Base-by-base conservation (phyloP, 345 rosid species). In the Ceriops zippeliana region DNA sequence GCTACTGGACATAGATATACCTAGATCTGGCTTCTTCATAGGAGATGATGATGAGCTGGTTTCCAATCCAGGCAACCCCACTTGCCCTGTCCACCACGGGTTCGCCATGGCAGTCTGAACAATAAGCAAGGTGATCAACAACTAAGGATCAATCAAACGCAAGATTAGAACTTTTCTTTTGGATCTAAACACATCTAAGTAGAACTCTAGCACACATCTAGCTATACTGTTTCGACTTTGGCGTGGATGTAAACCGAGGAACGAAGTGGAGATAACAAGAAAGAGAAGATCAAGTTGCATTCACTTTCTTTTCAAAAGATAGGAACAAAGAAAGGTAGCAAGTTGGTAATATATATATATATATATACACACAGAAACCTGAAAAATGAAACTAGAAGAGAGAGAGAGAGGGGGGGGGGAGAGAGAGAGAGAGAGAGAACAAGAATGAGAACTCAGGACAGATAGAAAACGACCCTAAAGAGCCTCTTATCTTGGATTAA, bases 1-100 rank as follows among this genome's bases (percentile, higher is more conserved):
- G 78, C 3, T 70, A 67, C 68, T 84, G 52, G 82, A 68, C 76
- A 87, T 85, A 67, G 91, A 87, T 74, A 87, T 87, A 57, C 87
- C 87, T 63, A 87, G 89, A 85, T 87, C 89, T 77, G 91, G 86
- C 72, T 83, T 85, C 82, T 87, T 83, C 83, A 86, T 65, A 28
- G 83, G 86, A 42, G 49, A 42, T 81, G 90, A 81, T 2, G 91
- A 78, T 67, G 84, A 81, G 49, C 84, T 75, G 5, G 89, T 79
- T 27, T 87, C 87, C 59, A 85, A 74, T 20, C 84, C 87, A 0
- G 84, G 76, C 52, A 87, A 69, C 56, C 85, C 86, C 68, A 85
- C 82, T 70, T 85, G 89, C 52, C 85, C 89, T 11, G 87, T 71
- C 91, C 91, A 87, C 91, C 90, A 84, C 53, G 69, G 73, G 69